These are phyloP conservation scores for Xylaria sp. DNA, from an alignment of 495 filamentous ascomycete species.

Conservation along the genomic window DNA sequence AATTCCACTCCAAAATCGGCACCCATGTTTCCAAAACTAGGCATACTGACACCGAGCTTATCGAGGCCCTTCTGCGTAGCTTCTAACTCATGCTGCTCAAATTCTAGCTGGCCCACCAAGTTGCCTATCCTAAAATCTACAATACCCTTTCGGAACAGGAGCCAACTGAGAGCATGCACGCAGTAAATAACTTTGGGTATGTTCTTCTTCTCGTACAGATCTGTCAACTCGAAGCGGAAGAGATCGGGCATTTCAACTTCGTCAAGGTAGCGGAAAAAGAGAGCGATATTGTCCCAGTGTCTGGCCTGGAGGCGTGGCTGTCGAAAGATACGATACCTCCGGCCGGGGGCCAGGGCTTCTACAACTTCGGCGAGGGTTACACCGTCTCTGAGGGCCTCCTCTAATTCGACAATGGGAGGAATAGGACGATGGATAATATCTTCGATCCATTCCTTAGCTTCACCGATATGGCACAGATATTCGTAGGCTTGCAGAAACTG, in stretches of 20 bases:
- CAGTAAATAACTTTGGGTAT: slow-evolving; percentile 99
- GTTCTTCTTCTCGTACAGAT: slow-evolving; percentile 99
- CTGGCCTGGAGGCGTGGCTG: slow-evolving; percentile 86
- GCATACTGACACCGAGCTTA: slow-evolving; percentile 92
- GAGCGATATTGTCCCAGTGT: slow-evolving; percentile 95
- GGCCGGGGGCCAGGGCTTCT: slow-evolving; percentile 80
- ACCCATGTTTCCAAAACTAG: slow-evolving; percentile 95
- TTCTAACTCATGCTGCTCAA: slow-evolving; percentile 97
- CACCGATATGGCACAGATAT: slow-evolving; percentile 98
- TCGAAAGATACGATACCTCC: slow-evolving; percentile 81
- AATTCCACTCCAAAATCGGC: slow-evolving; percentile 90
- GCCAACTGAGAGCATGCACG: slow-evolving; percentile 95
- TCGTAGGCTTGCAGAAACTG: slow-evolving; percentile 98
- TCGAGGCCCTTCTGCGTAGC: slow-evolving; percentile 96
- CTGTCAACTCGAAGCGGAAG: slow-evolving; percentile 98
- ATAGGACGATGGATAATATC: slow-evolving; percentile 88
- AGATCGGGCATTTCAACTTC: slow-evolving; percentile 95
- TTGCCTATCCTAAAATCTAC: slow-evolving; percentile 98
- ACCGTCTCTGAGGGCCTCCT: slow-evolving; percentile 91
- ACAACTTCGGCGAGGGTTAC: slow-evolving; percentile 97
- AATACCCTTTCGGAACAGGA: slow-evolving; percentile 92
- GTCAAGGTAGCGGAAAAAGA: slow-evolving; percentile 91
- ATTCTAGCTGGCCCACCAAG: slow-evolving; percentile 94
- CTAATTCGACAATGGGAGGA: slow-evolving; percentile 93
- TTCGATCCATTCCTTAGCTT: slow-evolving; percentile 99